These are phyloP conservation scores for Verticillium zaregamsianum DNA, from an alignment of 2,329 filamentous ascomycete genomes.

Conservation along the genomic window DNA sequence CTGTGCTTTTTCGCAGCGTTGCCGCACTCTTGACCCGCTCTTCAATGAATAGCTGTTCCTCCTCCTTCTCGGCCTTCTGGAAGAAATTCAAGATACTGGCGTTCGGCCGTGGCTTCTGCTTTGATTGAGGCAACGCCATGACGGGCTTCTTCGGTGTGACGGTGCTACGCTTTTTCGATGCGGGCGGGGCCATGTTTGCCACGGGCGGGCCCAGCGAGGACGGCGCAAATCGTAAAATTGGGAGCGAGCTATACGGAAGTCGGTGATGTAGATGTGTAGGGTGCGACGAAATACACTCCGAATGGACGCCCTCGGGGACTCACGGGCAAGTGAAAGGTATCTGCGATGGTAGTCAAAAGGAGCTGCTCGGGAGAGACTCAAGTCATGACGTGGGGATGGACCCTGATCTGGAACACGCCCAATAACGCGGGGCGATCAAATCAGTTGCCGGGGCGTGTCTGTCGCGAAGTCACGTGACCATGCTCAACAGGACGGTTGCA, in stretches of 20 bases:
- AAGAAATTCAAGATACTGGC: conserved; percentile 72
- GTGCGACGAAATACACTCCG: neutral
- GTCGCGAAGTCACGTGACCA: conserved; percentile 8
- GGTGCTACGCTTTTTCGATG: conserved; percentile 10
- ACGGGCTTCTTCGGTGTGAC: conserved; percentile 10
- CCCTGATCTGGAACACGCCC: neutral
- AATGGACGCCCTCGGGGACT: too few relatives aligned
- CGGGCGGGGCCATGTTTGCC: conserved; percentile 8
- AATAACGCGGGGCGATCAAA: conserved; percentile 2
- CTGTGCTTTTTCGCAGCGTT: neutral
- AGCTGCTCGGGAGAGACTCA: neutral
- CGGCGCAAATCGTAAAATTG: neutral
- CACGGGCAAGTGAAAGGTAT: neutral
- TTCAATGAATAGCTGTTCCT: conserved; percentile 53
- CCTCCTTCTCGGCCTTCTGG: conserved; percentile 59
- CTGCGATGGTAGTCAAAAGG: neutral
- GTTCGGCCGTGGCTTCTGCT: conserved; percentile 43
- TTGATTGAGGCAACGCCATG: conserved; percentile 14
- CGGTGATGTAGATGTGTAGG: neutral
- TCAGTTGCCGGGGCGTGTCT: conserved; percentile 4
- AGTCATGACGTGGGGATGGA: conserved; percentile 1
- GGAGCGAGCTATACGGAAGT: neutral
- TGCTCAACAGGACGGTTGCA: too few relatives aligned
- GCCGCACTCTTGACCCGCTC: conserved; percentile 6
- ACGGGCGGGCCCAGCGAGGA: neutral